These are phyloP conservation scores for Metroxylon sagu DNA, from an alignment of 176 grass and related monocot species.

Conservation along the genomic window DNA sequence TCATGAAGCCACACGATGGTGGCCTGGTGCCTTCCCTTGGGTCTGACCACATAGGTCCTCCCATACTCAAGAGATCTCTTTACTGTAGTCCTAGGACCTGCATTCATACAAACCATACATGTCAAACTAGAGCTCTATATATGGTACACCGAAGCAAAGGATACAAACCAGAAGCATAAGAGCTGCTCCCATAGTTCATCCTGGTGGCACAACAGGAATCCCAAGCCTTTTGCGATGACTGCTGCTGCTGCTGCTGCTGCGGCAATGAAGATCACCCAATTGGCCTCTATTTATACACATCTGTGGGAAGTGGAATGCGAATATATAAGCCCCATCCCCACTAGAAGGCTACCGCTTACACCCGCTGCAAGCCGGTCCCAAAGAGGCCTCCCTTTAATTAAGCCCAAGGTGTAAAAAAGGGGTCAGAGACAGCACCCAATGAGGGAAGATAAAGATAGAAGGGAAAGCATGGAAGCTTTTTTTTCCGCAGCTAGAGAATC, in stretches of 20 bases:
- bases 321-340: not conserved
- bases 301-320: not conserved
- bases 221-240: too few relatives aligned
- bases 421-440: slow-evolving; percentile 27
- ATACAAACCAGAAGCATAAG: slow-evolving; percentile 26
- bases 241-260: not conserved
- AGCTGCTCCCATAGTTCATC: slow-evolving; percentile 71
- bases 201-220: not conserved
- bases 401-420: slow-evolving; percentile 5
- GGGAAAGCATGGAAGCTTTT: slow-evolving; percentile 32
- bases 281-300: slow-evolving; percentile 6
- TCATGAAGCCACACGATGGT: slow-evolving; percentile 96
- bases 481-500: slow-evolving; percentile 30
- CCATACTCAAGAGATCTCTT: slow-evolving; percentile 54
- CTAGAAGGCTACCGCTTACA: not conserved
- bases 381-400: not conserved
- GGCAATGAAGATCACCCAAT: slow-evolving; percentile 2
- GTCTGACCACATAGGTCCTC: slow-evolving; percentile 87
- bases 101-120: slow-evolving; percentile 14
- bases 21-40: slow-evolving; percentile 81
- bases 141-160: not conserved
- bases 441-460: slow-evolving; percentile 34
- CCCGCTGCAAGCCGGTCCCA: too few relatives aligned
- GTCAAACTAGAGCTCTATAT: too few relatives aligned
- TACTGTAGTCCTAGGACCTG: slow-evolving; percentile 34